These are phyloP conservation scores for Dimargaris verticillata DNA, from an alignment of 192 early-diverging fungal species.

Conservation along the genomic window DNA sequence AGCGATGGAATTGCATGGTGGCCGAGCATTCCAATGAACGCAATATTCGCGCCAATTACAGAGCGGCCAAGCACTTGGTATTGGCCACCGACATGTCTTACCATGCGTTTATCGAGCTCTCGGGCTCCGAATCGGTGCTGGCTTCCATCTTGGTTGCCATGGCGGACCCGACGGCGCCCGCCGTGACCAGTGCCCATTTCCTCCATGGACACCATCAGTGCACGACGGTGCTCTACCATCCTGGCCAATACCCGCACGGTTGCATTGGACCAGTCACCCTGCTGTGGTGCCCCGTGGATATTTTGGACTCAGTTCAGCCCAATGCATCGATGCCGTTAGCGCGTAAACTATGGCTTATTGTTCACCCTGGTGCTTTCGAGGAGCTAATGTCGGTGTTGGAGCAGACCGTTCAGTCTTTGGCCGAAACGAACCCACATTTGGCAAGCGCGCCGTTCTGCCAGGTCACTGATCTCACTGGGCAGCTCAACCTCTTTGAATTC, in stretches of 20 bases:
- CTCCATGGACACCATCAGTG: constrained; percentile 13
- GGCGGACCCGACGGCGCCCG: constrained; percentile 38
- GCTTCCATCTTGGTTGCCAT: constrained; percentile 30
- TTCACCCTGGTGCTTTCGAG: constrained; percentile 52
- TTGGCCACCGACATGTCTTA: constrained; percentile 79
- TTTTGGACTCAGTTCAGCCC: neutral
- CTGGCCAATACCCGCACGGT: constrained; percentile 17
- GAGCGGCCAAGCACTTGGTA: constrained; percentile 57
- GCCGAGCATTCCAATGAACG: constrained; percentile 77
- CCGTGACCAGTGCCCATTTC: constrained; percentile 12
- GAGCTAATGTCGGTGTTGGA: constrained; percentile 23
- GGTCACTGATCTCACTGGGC: constrained; percentile 32
- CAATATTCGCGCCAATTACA: constrained; percentile 52
- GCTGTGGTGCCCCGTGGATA: constrained; percentile 41
- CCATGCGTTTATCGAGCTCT: constrained; percentile 49
- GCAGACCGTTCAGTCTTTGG: constrained; percentile 12
- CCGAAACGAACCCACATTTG: constrained; percentile 9
- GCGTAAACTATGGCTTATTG: constrained; percentile 58
- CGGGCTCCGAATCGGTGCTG: constrained; percentile 33
- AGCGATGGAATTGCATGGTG: constrained; percentile 52
- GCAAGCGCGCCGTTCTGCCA: neutral
- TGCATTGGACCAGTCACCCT: constrained; percentile 56
- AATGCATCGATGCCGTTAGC: constrained; percentile 11
- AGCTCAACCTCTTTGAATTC: constrained; percentile 66
- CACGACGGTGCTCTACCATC: constrained; percentile 16